phyloP scores from a whole-genome alignment of 2,329 filamentous ascomycete genomes.

The Fusarium buharicum region DNA sequence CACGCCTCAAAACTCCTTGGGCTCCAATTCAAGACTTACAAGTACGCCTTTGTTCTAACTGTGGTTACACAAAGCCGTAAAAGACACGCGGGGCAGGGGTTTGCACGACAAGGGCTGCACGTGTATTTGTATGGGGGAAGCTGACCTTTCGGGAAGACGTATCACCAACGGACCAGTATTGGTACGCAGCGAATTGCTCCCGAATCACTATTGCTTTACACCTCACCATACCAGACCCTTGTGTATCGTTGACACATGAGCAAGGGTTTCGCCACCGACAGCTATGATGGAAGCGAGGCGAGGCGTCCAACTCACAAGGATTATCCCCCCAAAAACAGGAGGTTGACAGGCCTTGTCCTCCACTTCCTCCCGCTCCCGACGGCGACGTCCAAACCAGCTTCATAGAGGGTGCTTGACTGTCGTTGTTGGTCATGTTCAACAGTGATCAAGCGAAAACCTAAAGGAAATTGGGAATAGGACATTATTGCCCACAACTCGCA shows the following conservation, averaged over 20 bases:
- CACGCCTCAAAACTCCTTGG: not conserved
- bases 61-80: constrained; percentile 12
- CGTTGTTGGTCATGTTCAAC: constrained; percentile 4
- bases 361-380: constrained; percentile 20
- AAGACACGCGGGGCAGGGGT: constrained; percentile 29
- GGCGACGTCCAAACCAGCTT: constrained; percentile 6
- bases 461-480: constrained; percentile 18
- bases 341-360: constrained; percentile 14
- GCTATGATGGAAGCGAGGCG: constrained; percentile 18
- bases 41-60: constrained; percentile 1
- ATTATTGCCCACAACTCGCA: not conserved
- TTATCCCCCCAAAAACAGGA: constrained; percentile 5
- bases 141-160: constrained; percentile 6
- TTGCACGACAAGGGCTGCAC: constrained; percentile 29
- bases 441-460: constrained; percentile 11
- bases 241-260: constrained; percentile 16
- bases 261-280: constrained; percentile 15
- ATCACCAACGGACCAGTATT: constrained; percentile 19
- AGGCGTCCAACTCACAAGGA: constrained; percentile 15
- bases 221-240: constrained; percentile 8
- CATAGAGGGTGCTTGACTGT: constrained; percentile 1
- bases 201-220: constrained; percentile 27
- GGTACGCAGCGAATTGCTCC: constrained; percentile 6
- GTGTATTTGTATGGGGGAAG: constrained; percentile 34
- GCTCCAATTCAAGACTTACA: constrained; percentile 1